These are phyloP conservation scores for Amanita rubescens DNA, from an alignment of 768 basidiomycete genomes.

Conservation along the genomic window DNA sequence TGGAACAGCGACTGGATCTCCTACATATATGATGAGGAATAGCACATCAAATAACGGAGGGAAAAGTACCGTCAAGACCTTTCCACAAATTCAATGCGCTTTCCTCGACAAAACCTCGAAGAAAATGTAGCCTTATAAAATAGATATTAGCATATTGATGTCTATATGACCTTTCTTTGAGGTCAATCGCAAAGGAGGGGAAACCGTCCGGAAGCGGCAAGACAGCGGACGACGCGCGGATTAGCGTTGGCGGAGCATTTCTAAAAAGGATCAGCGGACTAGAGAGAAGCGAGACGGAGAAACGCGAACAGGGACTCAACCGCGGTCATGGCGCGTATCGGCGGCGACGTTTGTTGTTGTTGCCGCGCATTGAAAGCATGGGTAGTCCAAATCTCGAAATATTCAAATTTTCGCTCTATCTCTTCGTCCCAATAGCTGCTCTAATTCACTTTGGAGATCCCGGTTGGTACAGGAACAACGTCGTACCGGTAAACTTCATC, in stretches of 20 bases:
- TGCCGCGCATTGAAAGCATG: constrained; percentile 35
- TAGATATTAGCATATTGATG: constrained; percentile 55
- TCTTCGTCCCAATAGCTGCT: constrained; percentile 76
- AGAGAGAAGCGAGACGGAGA: neutral
- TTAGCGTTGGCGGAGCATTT: constrained; percentile 6
- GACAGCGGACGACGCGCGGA: constrained; percentile 32
- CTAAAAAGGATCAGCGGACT: neutral
- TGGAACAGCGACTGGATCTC: constrained; percentile 61
- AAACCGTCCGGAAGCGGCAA: constrained; percentile 26
- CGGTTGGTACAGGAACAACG: constrained; percentile 74
- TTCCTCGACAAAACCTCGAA: constrained; percentile 35
- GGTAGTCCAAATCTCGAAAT: constrained; percentile 79
- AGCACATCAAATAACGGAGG: constrained; percentile 1
- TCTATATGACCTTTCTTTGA: constrained; percentile 40
- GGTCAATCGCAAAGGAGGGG: constrained; percentile 40
- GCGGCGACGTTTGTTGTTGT: constrained; percentile 21
- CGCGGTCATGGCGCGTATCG: neutral
- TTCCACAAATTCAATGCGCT: constrained; percentile 35
- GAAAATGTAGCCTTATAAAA: constrained; percentile 35
- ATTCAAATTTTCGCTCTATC: constrained; percentile 84
- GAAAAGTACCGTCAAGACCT: constrained; percentile 26
- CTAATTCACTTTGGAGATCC: constrained; percentile 85
- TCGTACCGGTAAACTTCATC: constrained; percentile 52
- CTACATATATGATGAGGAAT: constrained; percentile 28
- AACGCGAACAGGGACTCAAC: constrained; percentile 2